Evolutionary conservation across 108 stramenopile genomes (phyloP), one percentile per base, ranked within the genome.

Genomic region (Thalassiosira profunda): DNA sequence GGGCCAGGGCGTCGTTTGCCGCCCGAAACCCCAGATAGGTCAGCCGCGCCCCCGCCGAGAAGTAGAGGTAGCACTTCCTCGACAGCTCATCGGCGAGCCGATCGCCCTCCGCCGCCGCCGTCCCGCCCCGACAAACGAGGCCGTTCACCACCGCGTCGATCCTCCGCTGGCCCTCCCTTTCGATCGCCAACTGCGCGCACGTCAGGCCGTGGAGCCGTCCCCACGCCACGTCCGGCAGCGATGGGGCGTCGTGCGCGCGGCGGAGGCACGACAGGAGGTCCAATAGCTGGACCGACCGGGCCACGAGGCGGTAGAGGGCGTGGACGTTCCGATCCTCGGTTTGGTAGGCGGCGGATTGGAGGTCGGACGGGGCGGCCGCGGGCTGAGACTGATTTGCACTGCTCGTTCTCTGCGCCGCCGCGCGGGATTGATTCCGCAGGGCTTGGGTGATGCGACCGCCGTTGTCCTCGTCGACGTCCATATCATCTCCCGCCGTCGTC

Each of bases 271-370:
- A 76, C 0, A 94, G 34, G 15, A 96, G 64, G 51, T 81, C 75
- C 18, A 96, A 77, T 25, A 92, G 40, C 67, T 96, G 95, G 36
- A 86, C 69, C 14, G 85, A 79, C 34, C 92, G 74, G 29, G 91
- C 80, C 35, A 92, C 57, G 14, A 96, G 71, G 7, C 95, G 80
- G 51, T 92, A 96, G 8, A 88, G 49, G 10, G 85, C 82, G 70
- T 96, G 95, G 61, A 96, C 82, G 46, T 89, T 89, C 54, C 87
- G 73, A 55, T 96, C 91, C 52, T 94, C 95, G n/a, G 83, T 84
- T 3, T 58, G 66, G 24, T 33, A 65, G 9, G 91, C 88, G 15
- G 76, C 57, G 24, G 61, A 37, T 5, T 64, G 70, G 30, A 46
- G 15, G 38, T 72, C 49, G 31, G 4, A 31, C 33, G 51, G 0